Percentiles rank a stretch among this genome's conserved stretches.
Evolutionary conservation across 768 basidiomycete genomes (phyloP).

Genomic region (Tylopilus rubrobrunneus): DNA sequence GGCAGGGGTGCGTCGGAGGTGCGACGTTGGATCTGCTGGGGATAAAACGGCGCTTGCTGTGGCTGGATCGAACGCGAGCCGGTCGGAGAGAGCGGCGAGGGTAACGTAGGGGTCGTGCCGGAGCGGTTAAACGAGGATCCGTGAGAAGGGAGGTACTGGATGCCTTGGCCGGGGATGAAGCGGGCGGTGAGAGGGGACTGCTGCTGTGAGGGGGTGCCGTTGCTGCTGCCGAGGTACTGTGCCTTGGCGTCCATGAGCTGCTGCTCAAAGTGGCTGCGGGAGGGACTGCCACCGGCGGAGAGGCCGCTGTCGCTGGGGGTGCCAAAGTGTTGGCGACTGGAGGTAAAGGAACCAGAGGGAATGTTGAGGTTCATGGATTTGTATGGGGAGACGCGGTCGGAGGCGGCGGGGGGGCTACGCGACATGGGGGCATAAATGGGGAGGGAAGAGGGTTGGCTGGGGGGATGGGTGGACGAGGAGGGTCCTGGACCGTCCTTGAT

Average conservation of each 20-base stretch:
- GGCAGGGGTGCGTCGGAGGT: constrained; percentile 36
- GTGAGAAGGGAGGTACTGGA: constrained; percentile 50
- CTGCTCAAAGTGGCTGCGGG: constrained; percentile 44
- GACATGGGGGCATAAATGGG: constrained; percentile 72
- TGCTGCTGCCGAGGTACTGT: constrained; percentile 30
- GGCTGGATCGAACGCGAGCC: constrained; percentile 26
- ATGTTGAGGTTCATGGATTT: constrained; percentile 62
- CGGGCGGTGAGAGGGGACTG: constrained; percentile 47
- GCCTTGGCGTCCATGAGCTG: constrained; percentile 40
- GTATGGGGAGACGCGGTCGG: constrained; percentile 53
- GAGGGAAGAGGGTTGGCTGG: constrained; percentile 69
- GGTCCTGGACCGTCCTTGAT: constrained; percentile 34
- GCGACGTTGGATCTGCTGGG: constrained; percentile 36
- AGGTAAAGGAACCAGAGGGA: constrained; percentile 41
- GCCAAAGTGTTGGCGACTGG: constrained; percentile 43
- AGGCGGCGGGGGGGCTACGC: constrained; percentile 54
- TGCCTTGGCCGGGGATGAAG: constrained; percentile 62
- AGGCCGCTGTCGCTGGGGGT: constrained; percentile 63
- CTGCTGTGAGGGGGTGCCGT: constrained; percentile 19
- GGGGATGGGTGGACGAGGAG: constrained; percentile 47
- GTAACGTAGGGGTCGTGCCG: constrained; percentile 28
- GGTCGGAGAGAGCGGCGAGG: constrained; percentile 60
- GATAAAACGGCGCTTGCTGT: constrained; percentile 28
- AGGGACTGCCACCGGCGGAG: constrained; percentile 49
- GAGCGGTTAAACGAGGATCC: constrained; percentile 37